Evolutionary conservation across 2,329 filamentous ascomycete genomes (phyloP).

Genomic region (Lecanicillium sp.): DNA sequence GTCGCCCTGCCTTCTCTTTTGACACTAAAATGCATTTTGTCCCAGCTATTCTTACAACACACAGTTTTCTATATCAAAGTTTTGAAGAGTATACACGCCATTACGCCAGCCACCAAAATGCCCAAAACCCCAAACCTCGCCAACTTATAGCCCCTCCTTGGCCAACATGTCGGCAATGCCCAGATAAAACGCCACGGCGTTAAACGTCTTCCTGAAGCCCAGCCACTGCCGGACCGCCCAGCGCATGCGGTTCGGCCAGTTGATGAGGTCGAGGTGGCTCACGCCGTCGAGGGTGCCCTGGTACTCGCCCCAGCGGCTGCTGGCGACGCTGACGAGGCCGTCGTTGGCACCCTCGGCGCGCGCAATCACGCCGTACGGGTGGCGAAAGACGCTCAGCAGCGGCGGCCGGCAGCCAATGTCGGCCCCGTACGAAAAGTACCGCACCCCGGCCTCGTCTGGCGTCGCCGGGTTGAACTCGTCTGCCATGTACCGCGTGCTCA

Average conservation of each 20-base stretch:
- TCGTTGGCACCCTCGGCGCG: slow-evolving; percentile 53
- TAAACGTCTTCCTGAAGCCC: slow-evolving; percentile 52
- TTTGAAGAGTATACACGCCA: too few relatives aligned
- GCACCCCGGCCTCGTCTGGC: slow-evolving; percentile 42
- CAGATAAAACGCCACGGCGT: slow-evolving; percentile 60
- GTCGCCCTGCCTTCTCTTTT: slow-evolving; percentile 7
- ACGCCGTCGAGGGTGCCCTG: slow-evolving; percentile 55
- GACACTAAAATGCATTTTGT: slow-evolving; percentile 15
- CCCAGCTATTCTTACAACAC: neutral
- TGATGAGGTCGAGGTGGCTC: slow-evolving; percentile 58
- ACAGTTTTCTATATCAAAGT: neutral
- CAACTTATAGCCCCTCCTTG: slow-evolving; percentile 46
- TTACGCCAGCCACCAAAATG: too few relatives aligned
- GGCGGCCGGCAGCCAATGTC: slow-evolving; percentile 39
- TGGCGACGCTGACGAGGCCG: slow-evolving; percentile 58
- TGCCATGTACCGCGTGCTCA: slow-evolving; percentile 51
- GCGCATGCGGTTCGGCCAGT: slow-evolving; percentile 56
- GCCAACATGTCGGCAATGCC: slow-evolving; percentile 64
- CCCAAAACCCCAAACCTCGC: too few relatives aligned
- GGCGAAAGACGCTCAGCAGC: slow-evolving; percentile 57
- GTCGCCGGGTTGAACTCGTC: slow-evolving; percentile 52
- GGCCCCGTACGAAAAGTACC: slow-evolving; percentile 58
- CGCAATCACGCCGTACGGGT: slow-evolving; percentile 42
- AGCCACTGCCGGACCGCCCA: slow-evolving; percentile 46
- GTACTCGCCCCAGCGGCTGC: slow-evolving; percentile 55